Base-by-base conservation (phyloP, 345 rosid genomes). In the Boechera divaricarpa region DNA sequence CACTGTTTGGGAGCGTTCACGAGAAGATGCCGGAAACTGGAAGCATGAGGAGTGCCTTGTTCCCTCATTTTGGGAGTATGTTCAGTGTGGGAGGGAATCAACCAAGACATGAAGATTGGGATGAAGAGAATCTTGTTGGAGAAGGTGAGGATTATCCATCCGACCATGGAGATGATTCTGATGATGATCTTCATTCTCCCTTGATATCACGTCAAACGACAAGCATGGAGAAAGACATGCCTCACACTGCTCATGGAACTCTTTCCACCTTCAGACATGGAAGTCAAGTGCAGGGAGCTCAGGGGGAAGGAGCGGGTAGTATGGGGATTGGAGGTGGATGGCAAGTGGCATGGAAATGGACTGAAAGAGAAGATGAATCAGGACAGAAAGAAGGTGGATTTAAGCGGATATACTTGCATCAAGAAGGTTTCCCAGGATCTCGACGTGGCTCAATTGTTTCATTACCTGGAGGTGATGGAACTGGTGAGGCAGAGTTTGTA, bases 291-390 rank as follows among this genome's bases (percentile, higher is more conserved):
- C 88, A 83, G 51, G 94, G 86, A 59, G 84, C 81, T 80, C 83
- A 77, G 3, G 92, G 90, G 62, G 91, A 85, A 42, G 81, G 78
- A 21, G 77, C 67, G 33, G 85, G 90, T 15, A 81, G 89, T 60
- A 81, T 84, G 78, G 96, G 86, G 70, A 92, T 92, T 69, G 98
- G 99, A 60, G 94, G 98, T 39, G 98, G 97, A 41, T 95, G 99
- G 99, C 98, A 95, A 79, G 83, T 95, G 77, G 97, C 97, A n/a
- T 95, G 97, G 98, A 86, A 95, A 84, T 92, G 97, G 92, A 67
- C 91, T 10, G 92, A 90, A 68, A 88, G 80, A 75, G 96, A 89
- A 65, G 89, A 83, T n/a, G 82, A 64, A 45, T 88, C 85, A 21
- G 97, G 97, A 39, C 82, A 85, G 74, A 92, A 90, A 83, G 98